Evolutionary conservation across 2,329 filamentous ascomycete genomes (phyloP), one percentile per base, ranked within the genome.

Genomic region (Penicillium janthinellum): DNA sequence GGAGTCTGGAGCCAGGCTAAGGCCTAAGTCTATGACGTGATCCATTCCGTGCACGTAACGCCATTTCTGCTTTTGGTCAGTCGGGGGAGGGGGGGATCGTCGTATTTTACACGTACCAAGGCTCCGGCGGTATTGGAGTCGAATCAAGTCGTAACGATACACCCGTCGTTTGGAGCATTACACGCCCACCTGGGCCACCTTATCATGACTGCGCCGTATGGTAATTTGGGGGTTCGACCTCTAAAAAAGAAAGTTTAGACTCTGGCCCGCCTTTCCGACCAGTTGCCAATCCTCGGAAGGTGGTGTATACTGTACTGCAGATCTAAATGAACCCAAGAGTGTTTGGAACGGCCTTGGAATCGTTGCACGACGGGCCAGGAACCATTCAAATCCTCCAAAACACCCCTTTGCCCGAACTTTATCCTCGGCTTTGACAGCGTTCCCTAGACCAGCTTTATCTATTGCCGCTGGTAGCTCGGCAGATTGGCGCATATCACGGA

Each of bases 1-100:
- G 17, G 10, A 44, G 41, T 25, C 14, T 8, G 15, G 31, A 31
- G 31, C 31, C 8, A 31, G 31, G 31, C 31, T 5, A 31, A 31
- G 44, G 47, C 15, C n/a, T 39, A 22, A 62, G 58, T 63, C 61
- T n/a, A 63, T 63, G 61, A 63, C 58, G 59, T 56, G 35, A 15
- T 57, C 48, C 12, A 56, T 35, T 54, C 17, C 3, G 49, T 38
- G 50, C 54, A 22, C n/a, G 47, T 35, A 28, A 56, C 22, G 44
- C 54, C 28, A 56, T 56, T 6, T 51, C 60, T 58, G 45, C 35
- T 60, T 62, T 54, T 48, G 50, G 60, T 39, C 22, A 4, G 22
- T 3, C 22, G 22, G 3, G 22, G 25, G 25, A 3, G 44, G 25
- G 14, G 25, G 14, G 22, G 22, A 28, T 31, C 20, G 44, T 47